These are phyloP conservation scores for Penicillium brasilianum DNA, from an alignment of 2,329 filamentous ascomycete genomes.

Conservation along the genomic window DNA sequence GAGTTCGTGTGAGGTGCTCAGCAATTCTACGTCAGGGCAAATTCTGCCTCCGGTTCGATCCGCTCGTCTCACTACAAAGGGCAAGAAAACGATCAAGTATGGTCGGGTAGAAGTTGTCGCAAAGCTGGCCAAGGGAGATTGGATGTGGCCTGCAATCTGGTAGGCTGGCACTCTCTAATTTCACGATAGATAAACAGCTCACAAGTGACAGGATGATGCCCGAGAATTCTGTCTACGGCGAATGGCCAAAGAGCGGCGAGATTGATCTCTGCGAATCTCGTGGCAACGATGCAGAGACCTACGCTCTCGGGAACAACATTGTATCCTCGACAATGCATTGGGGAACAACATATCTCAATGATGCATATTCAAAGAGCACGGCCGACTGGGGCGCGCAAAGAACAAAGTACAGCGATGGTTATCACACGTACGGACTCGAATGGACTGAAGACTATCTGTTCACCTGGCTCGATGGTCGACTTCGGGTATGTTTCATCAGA, in stretches of 20 bases:
- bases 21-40: conserved; percentile 50
- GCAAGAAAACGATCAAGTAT: conserved; percentile 55
- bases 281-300: conserved; percentile 51
- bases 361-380: conserved; percentile 12
- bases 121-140: conserved; percentile 59
- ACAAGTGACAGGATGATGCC: conserved; percentile 55
- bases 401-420: conserved; percentile 34
- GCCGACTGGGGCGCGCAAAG: conserved; percentile 14
- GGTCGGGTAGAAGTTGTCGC: conserved; percentile 61
- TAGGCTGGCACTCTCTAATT: conserved; percentile 37
- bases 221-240: conserved; percentile 53
- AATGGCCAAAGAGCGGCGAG: conserved; percentile 59
- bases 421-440: conserved; percentile 60
- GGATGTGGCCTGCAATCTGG: conserved; percentile 60
- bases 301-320: conserved; percentile 50
- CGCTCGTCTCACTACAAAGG: conserved; percentile 56
- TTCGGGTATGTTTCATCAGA: conserved; percentile 5
- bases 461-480: conserved; percentile 56
- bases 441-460: conserved; percentile 60
- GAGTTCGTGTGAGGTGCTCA: conserved; percentile 47
- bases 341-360: conserved; percentile 19
- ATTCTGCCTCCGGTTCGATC: conserved; percentile 59
- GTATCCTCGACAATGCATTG: conserved; percentile 42
- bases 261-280: conserved; percentile 60
- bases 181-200: neutral